Evolutionary conservation across 1,139 yeast species (phyloP), one percentile per base, ranked within the genome.

Genomic region (Yamadazyma siamensis): DNA sequence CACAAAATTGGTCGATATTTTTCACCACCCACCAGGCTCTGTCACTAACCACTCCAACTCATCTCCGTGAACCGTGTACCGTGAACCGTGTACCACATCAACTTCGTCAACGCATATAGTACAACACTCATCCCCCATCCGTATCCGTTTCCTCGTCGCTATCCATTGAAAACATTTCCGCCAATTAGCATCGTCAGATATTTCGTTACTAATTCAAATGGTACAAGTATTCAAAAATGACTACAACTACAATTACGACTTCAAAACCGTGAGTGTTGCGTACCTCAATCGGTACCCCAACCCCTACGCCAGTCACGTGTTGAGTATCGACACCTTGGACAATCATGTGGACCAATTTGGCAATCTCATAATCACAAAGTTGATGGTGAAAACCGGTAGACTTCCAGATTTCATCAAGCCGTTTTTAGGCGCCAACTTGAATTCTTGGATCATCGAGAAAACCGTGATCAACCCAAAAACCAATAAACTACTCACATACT

Each of bases 231-330:
- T 75, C 52, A 73, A 73, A 44, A 75, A 67, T 39, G 51, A 65
- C 12, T 82, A 79, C 50, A 54, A 61, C 15, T 84, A 67, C 53
- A 60, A 71, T 33, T 77, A 78, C 53, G 80, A 80, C 46, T 88
- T 88, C 50, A 70, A 69, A 30, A 82, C 91, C 1, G 87, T 84
- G 14, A 71, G 89, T 4, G 64, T 80, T 31, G 95, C 95, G 2
- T 82, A 81, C 53, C 79, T 86, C 56, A 85, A 85, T 58, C 65
- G 94, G 46, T 87, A 86, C 50, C 96, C 96, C 3, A 87, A 87
- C 50, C 98, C 98, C 3, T 88, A 72, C 51, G 82, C 96, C 23
- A 63, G 77, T n/a, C 96, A 91, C 60, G 96, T 91, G 10, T 64
- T 81, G 27, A 81, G 95, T 10, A 80, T 80, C 23, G 98, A 91